Percentiles rank a stretch among this genome's conserved stretches.
These are phyloP conservation scores for Paulownia fortunei DNA, from an alignment of 257 asterid species.

Conservation along the genomic window DNA sequence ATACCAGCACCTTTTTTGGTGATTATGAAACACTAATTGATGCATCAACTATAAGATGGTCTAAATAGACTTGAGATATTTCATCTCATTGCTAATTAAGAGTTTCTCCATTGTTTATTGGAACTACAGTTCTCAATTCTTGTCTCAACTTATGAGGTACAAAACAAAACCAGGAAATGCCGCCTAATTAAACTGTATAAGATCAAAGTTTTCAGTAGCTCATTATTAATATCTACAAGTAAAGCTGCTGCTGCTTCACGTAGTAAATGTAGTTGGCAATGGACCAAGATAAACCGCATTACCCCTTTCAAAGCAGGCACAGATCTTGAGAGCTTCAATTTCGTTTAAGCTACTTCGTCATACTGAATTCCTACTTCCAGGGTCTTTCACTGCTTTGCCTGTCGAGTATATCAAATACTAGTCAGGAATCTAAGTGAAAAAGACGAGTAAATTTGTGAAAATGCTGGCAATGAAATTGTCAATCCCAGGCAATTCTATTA, in stretches of 20 bases:
- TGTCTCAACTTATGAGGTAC: conserved; percentile 6
- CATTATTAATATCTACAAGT: conserved; percentile 54
- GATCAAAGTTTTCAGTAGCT: conserved; percentile 15
- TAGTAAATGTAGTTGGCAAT: conserved; percentile 18
- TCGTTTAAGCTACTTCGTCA: conserved; percentile 13
- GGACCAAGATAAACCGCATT: conserved; percentile 15
- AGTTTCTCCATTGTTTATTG: conserved; percentile 33
- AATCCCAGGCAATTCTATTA: neutral
- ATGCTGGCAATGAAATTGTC: neutral
- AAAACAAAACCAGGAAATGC: neutral
- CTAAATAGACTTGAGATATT: conserved; percentile 4
- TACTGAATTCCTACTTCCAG: conserved; percentile 20
- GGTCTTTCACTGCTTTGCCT: conserved; percentile 63
- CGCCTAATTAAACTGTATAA: conserved; percentile 36
- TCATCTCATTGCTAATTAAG: conserved; percentile 18
- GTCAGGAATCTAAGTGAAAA: neutral
- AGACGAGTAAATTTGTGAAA: neutral
- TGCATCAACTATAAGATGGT: neutral
- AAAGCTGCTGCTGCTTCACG: conserved; percentile 40
- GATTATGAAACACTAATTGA: too few species aligned
- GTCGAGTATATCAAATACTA: neutral
- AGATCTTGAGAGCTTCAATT: conserved; percentile 29
- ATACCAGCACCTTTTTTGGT: too few species aligned
- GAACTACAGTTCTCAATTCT: conserved; percentile 24
- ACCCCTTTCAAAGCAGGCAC: conserved; percentile 25